A percentile compares a stretch with the other conserved stretches of the same genome.
Evolutionary conservation across 2,329 filamentous ascomycete species (phyloP).

Genomic region (Diaporthe nobilis): DNA sequence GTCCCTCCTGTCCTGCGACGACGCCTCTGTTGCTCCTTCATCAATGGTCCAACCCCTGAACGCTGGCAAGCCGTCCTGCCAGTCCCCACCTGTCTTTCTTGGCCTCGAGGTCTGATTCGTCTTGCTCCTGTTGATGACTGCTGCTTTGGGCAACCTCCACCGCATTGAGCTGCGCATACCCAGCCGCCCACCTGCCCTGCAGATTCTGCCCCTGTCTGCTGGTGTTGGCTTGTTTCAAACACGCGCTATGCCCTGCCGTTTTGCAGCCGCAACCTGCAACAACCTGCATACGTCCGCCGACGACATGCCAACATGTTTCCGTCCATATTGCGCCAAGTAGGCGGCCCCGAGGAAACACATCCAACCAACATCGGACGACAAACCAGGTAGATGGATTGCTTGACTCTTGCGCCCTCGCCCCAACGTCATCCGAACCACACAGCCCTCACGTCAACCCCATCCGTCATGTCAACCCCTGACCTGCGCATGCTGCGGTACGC

Average conservation of each 20-base stretch:
- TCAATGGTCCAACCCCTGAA: slow-evolving; percentile 10
- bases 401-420: slow-evolving; percentile 2
- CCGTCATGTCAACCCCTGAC: slow-evolving; percentile 10
- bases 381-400: slow-evolving; percentile 4
- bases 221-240: slow-evolving; percentile 39
- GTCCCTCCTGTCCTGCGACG: slow-evolving; percentile 11
- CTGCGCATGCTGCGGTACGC: slow-evolving; percentile 15
- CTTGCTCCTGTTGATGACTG: slow-evolving; percentile 8
- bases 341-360: slow-evolving; percentile 25
- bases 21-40: slow-evolving; percentile 20
- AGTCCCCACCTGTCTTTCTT: not conserved
- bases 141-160: slow-evolving; percentile 15
- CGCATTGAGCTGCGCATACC: slow-evolving; percentile 31
- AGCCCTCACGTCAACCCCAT: slow-evolving; percentile 25
- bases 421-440: slow-evolving; percentile 28
- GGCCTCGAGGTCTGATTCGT: slow-evolving; percentile 18
- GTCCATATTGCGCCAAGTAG: slow-evolving; percentile 29
- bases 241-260: slow-evolving; percentile 31
- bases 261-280: slow-evolving; percentile 28
- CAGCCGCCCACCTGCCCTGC: slow-evolving; percentile 33
- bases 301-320: slow-evolving; percentile 27
- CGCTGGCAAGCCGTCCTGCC: slow-evolving; percentile 12
- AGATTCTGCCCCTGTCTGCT: slow-evolving; percentile 21
- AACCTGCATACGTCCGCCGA: slow-evolving; percentile 6
- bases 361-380: slow-evolving; percentile 12